phyloP scores from a whole-genome alignment of 176 grass and related monocot genomes.

The Phragmites australis region DNA sequence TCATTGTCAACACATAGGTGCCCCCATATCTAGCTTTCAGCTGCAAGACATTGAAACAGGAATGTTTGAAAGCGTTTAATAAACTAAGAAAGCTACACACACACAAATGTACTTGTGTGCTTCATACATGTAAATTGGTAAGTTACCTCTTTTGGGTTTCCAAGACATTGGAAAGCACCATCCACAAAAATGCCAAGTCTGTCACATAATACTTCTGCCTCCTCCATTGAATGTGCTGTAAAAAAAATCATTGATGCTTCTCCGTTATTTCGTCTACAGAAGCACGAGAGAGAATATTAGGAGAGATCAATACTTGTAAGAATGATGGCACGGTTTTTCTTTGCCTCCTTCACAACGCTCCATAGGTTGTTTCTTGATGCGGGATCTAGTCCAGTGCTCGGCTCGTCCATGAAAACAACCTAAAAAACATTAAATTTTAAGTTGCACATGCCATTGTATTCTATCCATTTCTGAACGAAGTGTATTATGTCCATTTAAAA shows the following conservation, averaged over 20 bases:
- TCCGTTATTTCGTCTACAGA: background rate
- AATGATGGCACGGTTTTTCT: constrained; percentile 79
- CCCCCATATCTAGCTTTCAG: constrained; percentile 62
- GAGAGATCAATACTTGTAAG: constrained; percentile 70
- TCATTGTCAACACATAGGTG: constrained; percentile 57
- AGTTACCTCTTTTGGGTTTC: constrained; percentile 65
- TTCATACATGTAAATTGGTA: background rate
- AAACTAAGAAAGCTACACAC: background rate
- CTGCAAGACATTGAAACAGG: constrained; percentile 23
- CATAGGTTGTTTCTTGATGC: constrained; percentile 81
- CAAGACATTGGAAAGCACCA: constrained; percentile 70
- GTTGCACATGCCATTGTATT: background rate
- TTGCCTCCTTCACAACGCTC: constrained; percentile 78
- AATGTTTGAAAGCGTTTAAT: background rate
- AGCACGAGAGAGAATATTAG: background rate
- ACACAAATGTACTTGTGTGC: background rate
- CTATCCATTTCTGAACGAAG: no score
- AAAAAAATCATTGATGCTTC: constrained; percentile 17
- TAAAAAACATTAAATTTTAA: constrained; percentile 17
- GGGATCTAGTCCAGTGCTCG: constrained; percentile 87
- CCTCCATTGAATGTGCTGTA: constrained; percentile 82
- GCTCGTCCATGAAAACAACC: constrained; percentile 98
- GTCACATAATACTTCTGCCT: constrained; percentile 73
- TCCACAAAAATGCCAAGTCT: constrained; percentile 66
- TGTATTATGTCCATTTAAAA: constrained; percentile 20